phyloP scores from a whole-genome alignment of 495 filamentous ascomycete genomes.

The Aspergillus baeticus region DNA sequence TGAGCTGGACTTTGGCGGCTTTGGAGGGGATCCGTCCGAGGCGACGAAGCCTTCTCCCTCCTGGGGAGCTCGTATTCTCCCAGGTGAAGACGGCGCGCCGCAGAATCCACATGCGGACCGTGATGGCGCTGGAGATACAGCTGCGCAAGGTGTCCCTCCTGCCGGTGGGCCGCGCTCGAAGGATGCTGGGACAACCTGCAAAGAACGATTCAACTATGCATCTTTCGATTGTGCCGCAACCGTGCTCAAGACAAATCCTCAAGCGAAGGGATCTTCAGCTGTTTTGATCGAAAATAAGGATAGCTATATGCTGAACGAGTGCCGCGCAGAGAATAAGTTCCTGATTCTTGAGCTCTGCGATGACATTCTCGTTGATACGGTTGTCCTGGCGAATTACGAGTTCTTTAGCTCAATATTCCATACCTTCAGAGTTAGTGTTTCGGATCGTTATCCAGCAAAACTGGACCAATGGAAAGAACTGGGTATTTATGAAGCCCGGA shows the following conservation, averaged over 20 bases:
- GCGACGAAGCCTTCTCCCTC: constrained; percentile 31
- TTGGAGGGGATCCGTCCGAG: constrained; percentile 47
- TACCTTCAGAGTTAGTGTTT: constrained; percentile 83
- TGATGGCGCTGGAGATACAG: constrained; percentile 19
- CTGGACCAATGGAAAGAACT: constrained; percentile 87
- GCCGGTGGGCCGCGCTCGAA: constrained; percentile 63
- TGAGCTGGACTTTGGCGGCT: constrained; percentile 80
- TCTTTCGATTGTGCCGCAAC: constrained; percentile 96
- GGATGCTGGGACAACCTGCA: constrained; percentile 92
- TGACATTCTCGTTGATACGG: constrained; percentile 92
- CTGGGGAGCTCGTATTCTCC: constrained; percentile 33
- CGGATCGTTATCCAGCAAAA: constrained; percentile 91
- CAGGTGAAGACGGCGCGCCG: constrained; percentile 18
- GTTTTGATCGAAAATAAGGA: constrained; percentile 96
- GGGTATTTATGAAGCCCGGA: constrained; percentile 84
- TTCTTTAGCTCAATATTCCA: constrained; percentile 98
- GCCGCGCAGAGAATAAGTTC: constrained; percentile 84
- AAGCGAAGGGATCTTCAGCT: constrained; percentile 79
- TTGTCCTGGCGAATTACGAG: constrained; percentile 95
- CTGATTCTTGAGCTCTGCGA: constrained; percentile 87
- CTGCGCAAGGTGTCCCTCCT: constrained; percentile 31
- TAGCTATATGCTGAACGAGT: constrained; percentile 96
- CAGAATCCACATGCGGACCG: constrained; percentile 1
- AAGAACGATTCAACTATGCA: constrained; percentile 94
- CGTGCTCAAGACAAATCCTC: constrained; percentile 82